These are phyloP conservation scores for Tetradesmus obliquus DNA, from an alignment of 139 green algal genomes.

Conservation along the genomic window DNA sequence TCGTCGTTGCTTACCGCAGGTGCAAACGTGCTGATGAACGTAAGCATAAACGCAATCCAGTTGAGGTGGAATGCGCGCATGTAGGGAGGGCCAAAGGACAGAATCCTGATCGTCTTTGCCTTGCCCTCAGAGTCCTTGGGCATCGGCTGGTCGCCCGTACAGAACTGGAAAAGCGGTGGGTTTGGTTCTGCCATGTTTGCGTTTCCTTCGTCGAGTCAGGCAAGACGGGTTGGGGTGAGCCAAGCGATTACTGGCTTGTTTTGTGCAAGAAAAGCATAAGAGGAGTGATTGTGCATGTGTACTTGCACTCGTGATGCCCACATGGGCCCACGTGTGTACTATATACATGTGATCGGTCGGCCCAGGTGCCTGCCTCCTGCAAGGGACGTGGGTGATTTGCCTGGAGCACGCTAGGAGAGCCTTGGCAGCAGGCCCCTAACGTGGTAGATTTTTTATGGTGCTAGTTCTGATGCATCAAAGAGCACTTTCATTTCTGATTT, in stretches of 20 bases:
- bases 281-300: background rate
- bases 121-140: slow-evolving; percentile 46
- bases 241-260: background rate
- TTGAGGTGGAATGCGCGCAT: slow-evolving; percentile 56
- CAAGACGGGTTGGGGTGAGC: background rate
- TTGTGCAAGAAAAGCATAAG: background rate
- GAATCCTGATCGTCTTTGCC: slow-evolving; percentile 27
- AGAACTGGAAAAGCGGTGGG: slow-evolving; percentile 24
- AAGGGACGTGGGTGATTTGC: background rate
- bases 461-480: too few species aligned
- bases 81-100: slow-evolving; percentile 20
- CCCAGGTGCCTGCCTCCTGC: background rate
- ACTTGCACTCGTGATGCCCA: background rate
- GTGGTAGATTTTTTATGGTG: background rate
- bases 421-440: background rate
- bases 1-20: slow-evolving; percentile 81
- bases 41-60: slow-evolving; percentile 85
- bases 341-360: background rate
- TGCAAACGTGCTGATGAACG: slow-evolving; percentile 94
- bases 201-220: background rate
- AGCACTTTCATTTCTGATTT: too few species aligned
- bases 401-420: background rate
- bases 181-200: background rate
- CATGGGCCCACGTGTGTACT: background rate
- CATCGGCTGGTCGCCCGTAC: background rate